These are phyloP conservation scores for Colletotrichum musae DNA, from an alignment of 2,329 filamentous ascomycete species.

Conservation along the genomic window DNA sequence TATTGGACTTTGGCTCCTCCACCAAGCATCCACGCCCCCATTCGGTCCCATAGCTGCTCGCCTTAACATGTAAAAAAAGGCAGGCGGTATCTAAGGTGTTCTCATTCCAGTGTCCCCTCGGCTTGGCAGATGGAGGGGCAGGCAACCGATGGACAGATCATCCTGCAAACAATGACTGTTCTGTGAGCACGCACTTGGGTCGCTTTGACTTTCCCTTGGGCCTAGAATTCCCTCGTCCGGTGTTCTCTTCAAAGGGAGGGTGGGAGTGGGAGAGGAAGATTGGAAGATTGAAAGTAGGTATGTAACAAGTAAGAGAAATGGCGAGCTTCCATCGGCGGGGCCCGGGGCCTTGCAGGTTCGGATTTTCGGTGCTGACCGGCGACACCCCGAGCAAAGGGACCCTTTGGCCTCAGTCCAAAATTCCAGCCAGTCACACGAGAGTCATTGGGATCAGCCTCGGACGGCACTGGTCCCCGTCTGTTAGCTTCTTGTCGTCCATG, in stretches of 20 bases:
- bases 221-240: background rate
- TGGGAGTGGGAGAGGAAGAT: background rate
- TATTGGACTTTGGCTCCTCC: constrained; percentile 14
- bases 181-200: background rate
- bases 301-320: no score
- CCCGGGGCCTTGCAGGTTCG: constrained; percentile 5
- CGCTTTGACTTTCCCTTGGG: constrained; percentile 5
- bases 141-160: constrained; percentile 17
- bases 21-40: constrained; percentile 18
- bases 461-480: constrained; percentile 20
- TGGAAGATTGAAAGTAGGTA: background rate
- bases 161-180: constrained; percentile 8
- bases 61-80: constrained; percentile 16
- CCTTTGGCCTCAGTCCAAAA: constrained; percentile 14
- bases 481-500: constrained; percentile 35
- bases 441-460: constrained; percentile 27
- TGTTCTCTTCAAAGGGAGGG: no score
- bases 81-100: constrained; percentile 19
- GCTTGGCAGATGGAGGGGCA: constrained; percentile 18
- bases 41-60: constrained; percentile 4
- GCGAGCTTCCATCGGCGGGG: constrained; percentile 4
- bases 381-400: constrained; percentile 17
- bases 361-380: constrained; percentile 33
- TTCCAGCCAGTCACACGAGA: constrained; percentile 32
- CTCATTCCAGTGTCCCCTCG: constrained; percentile 20